These are phyloP conservation scores for Globisporangium paroecandrum DNA, from an alignment of 352 stramenopile species.

Conservation along the genomic window DNA sequence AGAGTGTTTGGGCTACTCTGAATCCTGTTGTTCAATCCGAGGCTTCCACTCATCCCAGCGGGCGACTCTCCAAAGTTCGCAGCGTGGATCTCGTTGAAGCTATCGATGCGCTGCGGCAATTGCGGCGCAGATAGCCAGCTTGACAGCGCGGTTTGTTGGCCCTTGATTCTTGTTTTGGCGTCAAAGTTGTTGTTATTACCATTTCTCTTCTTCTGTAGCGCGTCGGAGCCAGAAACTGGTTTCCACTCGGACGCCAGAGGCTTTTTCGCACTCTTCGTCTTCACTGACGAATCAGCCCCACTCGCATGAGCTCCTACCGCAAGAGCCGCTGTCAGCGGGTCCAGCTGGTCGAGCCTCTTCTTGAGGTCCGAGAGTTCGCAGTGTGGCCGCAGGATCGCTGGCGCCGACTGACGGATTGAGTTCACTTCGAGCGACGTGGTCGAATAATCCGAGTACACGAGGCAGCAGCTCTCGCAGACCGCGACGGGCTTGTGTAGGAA, in stretches of 20 bases:
- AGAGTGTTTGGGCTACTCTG: background rate
- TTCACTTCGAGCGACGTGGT: slow-evolving; percentile 74
- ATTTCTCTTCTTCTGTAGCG: slow-evolving; percentile 16
- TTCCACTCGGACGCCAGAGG: slow-evolving; percentile 58
- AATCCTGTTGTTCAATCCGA: background rate
- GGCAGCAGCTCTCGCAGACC: slow-evolving; percentile 92
- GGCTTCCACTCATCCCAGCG: background rate
- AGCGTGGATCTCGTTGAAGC: slow-evolving; percentile 39
- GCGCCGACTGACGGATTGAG: slow-evolving; percentile 51
- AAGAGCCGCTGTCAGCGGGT: slow-evolving; percentile 26
- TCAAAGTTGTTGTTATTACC: slow-evolving; percentile 9
- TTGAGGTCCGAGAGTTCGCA: slow-evolving; percentile 50
- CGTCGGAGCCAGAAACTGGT: slow-evolving; percentile 29
- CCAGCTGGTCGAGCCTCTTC: slow-evolving; percentile 34
- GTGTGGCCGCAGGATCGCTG: slow-evolving; percentile 61
- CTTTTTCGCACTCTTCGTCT: slow-evolving; percentile 25
- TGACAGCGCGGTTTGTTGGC: slow-evolving; percentile 24
- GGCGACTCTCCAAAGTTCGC: slow-evolving; percentile 20
- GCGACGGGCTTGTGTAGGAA: slow-evolving; percentile 92
- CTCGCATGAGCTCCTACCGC: background rate
- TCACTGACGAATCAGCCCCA: slow-evolving; percentile 7
- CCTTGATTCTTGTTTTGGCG: slow-evolving; percentile 1
- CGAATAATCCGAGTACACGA: slow-evolving; percentile 91
- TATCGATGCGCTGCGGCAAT: slow-evolving; percentile 59
- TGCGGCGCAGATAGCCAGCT: slow-evolving; percentile 43